A percentile compares a stretch with the other conserved stretches of the same genome.
phyloP scores from a whole-genome alignment of 2,329 filamentous ascomycete genomes.

The Pseudogymnoascus verrucosus region DNA sequence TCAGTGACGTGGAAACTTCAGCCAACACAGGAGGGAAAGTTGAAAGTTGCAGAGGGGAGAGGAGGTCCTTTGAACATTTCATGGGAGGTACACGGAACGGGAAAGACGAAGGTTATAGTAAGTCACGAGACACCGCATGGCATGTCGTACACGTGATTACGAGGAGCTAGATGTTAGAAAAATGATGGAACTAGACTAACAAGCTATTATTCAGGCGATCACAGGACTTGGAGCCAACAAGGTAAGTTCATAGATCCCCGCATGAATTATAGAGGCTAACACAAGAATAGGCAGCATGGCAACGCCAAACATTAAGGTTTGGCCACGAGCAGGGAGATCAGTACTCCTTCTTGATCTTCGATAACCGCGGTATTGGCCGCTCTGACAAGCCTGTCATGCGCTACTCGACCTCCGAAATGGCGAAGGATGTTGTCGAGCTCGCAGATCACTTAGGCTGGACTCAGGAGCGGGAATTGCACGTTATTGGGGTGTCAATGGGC shows the following conservation, averaged over 20 bases:
- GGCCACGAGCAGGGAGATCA: constrained; percentile 59
- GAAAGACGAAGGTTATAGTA: constrained; percentile 65
- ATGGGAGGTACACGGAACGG: constrained; percentile 74
- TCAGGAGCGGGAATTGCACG: constrained; percentile 49
- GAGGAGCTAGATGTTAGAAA: neutral
- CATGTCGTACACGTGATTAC: neutral
- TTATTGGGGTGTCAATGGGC: constrained; percentile 75
- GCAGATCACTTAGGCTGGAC: constrained; percentile 63
- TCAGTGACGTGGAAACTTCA: constrained; percentile 62
- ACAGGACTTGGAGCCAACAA: constrained; percentile 69
- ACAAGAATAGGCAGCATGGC: constrained; percentile 55
- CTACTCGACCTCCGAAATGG: constrained; percentile 82
- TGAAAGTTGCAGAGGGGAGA: constrained; percentile 58
- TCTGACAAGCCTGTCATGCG: constrained; percentile 69
- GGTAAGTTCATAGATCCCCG: constrained; percentile 15
- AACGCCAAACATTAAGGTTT: constrained; percentile 76
- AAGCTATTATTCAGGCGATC: constrained; percentile 49
- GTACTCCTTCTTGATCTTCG: constrained; percentile 69
- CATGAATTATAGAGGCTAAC: constrained; percentile 9
- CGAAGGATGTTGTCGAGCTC: constrained; percentile 65
- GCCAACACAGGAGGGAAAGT: constrained; percentile 52
- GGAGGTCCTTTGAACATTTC: constrained; percentile 69
- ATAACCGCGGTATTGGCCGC: constrained; percentile 78
- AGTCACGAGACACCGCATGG: constrained; percentile 28
- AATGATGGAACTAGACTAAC: neutral